Base-by-base conservation (phyloP, 768 basidiomycete genomes). In the Termitomyces eurrhizus region DNA sequence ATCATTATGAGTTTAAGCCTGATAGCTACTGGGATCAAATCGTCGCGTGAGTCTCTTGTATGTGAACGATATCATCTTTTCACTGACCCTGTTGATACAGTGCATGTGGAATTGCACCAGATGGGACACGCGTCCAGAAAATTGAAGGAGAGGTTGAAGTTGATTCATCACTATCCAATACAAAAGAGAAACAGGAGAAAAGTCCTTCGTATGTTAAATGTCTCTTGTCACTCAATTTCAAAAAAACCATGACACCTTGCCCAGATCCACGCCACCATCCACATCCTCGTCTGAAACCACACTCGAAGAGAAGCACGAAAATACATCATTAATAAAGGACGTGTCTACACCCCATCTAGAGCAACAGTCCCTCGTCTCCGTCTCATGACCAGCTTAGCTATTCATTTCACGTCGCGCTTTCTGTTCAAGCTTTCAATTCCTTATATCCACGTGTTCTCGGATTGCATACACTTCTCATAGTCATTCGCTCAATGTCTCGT, bases 21-120 rank as follows among this genome's bases (percentile, higher is more conserved):
- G 77, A 83, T 39, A 81, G 75, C 41, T 93, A 94, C 70, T 95
- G 93, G 93, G 79, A 87, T 61, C 87, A 89, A 66, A 79, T 94
- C 29, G 79, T 90, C 45, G 74, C 81, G 89, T 91, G 74, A 62
- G 82, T 76, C 37, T 37, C 49, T 35, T 32, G 18, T 42, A 42
- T 60, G 5, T n/a, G 18, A 41, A 41, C 3, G 8, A 44, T 21
- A 9, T 44, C 42, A 21, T 21, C 14, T 9, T 9, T 35, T 36
- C 29, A 46, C 33, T 41, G 29, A 54, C 58, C 39, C 52, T 59
- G 54, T 56, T 18, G 58, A 44, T 29, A 4, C 46, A 86, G 85
- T 5, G 78, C 81, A 39, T 86, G 84, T 67, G 79, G 80, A 14
- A 79, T 86, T 39, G 77, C 82, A 12, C 70, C 80, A 21, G 85